Evolutionary conservation across 495 filamentous ascomycete species (phyloP).

Genomic region (Penicillium odoratum): DNA sequence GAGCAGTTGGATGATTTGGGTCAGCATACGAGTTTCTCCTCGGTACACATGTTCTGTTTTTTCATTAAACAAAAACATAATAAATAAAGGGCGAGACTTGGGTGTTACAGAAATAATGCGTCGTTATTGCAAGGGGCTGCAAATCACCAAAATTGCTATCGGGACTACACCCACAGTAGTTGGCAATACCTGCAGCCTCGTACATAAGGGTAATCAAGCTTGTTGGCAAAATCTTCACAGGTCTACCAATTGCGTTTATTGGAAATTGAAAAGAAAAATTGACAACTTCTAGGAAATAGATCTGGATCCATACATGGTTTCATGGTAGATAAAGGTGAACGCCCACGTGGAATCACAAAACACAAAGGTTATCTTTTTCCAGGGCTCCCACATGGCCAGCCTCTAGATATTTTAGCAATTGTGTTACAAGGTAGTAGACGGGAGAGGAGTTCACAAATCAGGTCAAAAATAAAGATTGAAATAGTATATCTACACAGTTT

Average conservation of each 20-base stretch:
- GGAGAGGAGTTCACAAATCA: not conserved
- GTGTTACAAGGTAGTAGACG: not conserved
- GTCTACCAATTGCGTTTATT: not conserved
- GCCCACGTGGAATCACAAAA: not conserved
- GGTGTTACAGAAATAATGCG: not conserved
- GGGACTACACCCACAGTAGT: conserved; percentile 14
- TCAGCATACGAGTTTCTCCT: not conserved
- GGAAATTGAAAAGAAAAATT: not conserved
- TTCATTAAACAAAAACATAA: not conserved
- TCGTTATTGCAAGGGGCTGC: conserved; percentile 19
- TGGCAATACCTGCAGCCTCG: conserved; percentile 6
- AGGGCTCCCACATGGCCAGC: not conserved
- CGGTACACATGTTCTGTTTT: not conserved
- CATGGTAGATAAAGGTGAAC: not conserved
- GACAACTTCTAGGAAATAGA: not conserved
- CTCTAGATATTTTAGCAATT: not conserved
- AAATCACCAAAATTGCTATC: conserved; percentile 21
- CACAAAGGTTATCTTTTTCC: no score
- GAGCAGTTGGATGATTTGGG: not conserved
- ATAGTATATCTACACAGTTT: conserved; percentile 34
- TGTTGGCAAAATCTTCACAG: not conserved
- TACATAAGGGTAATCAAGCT: conserved; percentile 9
- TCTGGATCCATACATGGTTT: not conserved
- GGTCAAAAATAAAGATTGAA: conserved; percentile 21
- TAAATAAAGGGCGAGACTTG: not conserved